These are phyloP conservation scores for Pestalotiopsis sp. DNA, from an alignment of 2,329 filamentous ascomycete species.

Conservation along the genomic window DNA sequence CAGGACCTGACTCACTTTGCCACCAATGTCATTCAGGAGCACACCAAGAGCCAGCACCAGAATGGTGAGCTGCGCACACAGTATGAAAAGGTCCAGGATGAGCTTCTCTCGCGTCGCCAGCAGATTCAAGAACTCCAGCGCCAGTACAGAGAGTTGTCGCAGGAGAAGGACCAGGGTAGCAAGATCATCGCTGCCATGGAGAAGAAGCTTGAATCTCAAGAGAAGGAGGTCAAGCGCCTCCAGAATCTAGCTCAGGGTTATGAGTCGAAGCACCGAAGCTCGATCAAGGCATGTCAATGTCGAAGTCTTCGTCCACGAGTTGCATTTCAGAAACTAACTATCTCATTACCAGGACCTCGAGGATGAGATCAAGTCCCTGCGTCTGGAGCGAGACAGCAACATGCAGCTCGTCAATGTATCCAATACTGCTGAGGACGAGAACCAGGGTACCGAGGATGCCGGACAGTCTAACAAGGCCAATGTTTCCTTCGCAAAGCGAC, in stretches of 20 bases:
- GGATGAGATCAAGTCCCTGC: constrained; percentile 19
- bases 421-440: neutral
- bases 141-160: constrained; percentile 1
- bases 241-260: constrained; percentile 18
- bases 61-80: constrained; percentile 12
- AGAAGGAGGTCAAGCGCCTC: constrained; percentile 17
- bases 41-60: constrained; percentile 8
- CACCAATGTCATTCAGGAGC: constrained; percentile 2
- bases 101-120: constrained; percentile 12
- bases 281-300: constrained; percentile 23
- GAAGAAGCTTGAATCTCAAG: constrained; percentile 12
- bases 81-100: constrained; percentile 9
- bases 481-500: neutral
- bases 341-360: constrained; percentile 20
- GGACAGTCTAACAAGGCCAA: neutral
- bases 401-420: constrained; percentile 16
- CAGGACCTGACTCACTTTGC: constrained; percentile 13
- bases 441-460: neutral
- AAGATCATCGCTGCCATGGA: constrained; percentile 13
- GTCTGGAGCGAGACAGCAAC: constrained; percentile 7
- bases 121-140: constrained; percentile 8
- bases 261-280: constrained; percentile 22
- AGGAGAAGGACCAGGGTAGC: constrained; percentile 9
- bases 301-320: too few relatives aligned
- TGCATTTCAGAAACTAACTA: neutral